phyloP scores from a whole-genome alignment of 345 rosid genomes.

The Chamaenerion angustifolium region DNA sequence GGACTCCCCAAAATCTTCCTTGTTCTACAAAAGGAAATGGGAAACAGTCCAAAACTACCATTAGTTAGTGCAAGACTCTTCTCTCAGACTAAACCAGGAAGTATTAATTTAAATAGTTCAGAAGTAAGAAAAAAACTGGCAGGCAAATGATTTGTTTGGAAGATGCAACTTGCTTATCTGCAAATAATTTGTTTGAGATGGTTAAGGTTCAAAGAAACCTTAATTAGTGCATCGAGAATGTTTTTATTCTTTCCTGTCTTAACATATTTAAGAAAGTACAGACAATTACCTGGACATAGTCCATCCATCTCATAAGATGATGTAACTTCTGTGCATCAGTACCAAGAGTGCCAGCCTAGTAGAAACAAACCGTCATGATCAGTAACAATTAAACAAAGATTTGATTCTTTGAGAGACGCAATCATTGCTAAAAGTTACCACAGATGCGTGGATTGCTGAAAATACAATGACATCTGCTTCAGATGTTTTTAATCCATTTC shows the following conservation, averaged over 20 bases:
- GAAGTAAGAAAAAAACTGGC: too few relatives aligned
- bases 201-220: too few relatives aligned
- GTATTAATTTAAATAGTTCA: too few relatives aligned
- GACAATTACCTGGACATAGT: conserved; percentile 61
- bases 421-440: conserved; percentile 24
- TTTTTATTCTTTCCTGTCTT: too few relatives aligned
- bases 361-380: conserved; percentile 13
- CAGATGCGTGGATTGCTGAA: conserved; percentile 47
- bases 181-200: too few relatives aligned
- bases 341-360: conserved; percentile 42
- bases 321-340: conserved; percentile 38
- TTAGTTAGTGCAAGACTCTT: background rate
- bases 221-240: too few relatives aligned
- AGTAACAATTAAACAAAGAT: background rate
- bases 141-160: too few relatives aligned
- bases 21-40: conserved; percentile 27
- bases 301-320: conserved; percentile 74
- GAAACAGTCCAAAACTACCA: background rate
- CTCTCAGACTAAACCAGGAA: too few relatives aligned
- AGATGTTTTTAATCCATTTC: conserved; percentile 64
- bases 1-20: conserved; percentile 30
- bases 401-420: too few relatives aligned
- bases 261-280: background rate
- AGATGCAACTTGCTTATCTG: too few relatives aligned
- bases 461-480: conserved; percentile 65